Evolutionary conservation across 768 basidiomycete species (phyloP), one percentile per base, ranked within the genome.

Genomic region (Mycena alexandri): DNA sequence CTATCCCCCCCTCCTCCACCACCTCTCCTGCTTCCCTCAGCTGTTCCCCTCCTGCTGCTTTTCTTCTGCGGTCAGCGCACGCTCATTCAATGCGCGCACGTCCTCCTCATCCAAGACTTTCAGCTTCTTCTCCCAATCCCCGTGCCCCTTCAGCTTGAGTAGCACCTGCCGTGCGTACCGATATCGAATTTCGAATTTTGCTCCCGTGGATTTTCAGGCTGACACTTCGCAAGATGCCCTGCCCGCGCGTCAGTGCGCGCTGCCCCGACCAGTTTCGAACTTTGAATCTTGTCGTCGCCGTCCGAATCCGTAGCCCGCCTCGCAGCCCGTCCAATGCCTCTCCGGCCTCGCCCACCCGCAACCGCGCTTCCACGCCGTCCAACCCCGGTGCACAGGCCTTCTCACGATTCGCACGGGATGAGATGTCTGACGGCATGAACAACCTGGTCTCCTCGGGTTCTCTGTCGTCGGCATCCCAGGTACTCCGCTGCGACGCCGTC

Each of bases 221-320:
- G 3, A 46, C 14, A 17, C n/a, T 24, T 7, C 56, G 17, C 44
- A 58, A 46, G 11, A 58, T 50, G 1, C 29, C 47, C 21, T 59
- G 58, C 5, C 58, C 46, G 2, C 58, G 33, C 19, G 46, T 59
- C 9, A 48, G 44, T 4, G 46, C 46, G 4, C 58, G 46, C 46
- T 59, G 58, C 4, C 58, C 58, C 10, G 58, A 47, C 46, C 47
- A 59, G 24, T 59, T 48, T 0, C 58, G 33, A n/a, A 59, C 25
- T 33, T 59, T 59, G 46, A 59, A 59, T 36, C 14, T 21, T 3
- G 19, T 36, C 12, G n/a, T 22, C 46, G 14, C 36, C 0, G 46
- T 48, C 12, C 34, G 25, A n/a, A 44, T 47, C 1, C 58, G 13
- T 17, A 59, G 58, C 2, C 33, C 58, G 8, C 22, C 17, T 0